Evolutionary conservation across 2,329 filamentous ascomycete genomes (phyloP).

Genomic region (Dactylella cylindrospora): DNA sequence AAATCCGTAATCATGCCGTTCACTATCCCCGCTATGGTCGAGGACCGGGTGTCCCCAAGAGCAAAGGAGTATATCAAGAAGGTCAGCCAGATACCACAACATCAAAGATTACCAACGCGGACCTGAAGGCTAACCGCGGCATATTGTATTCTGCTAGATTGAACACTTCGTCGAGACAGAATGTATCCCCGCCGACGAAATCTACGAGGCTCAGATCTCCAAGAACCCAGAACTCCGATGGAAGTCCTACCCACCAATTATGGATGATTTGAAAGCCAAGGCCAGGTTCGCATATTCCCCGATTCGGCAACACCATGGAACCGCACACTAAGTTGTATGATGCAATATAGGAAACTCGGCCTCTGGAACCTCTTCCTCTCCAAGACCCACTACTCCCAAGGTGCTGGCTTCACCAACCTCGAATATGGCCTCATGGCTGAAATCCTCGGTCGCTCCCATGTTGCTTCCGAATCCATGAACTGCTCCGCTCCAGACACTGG

Average conservation of each 20-base stretch:
- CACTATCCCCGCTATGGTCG: constrained; percentile 48
- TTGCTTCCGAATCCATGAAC: constrained; percentile 84
- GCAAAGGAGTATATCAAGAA: constrained; percentile 49
- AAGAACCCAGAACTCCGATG: constrained; percentile 44
- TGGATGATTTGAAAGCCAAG: constrained; percentile 86
- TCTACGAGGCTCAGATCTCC: constrained; percentile 48
- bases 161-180: constrained; percentile 97
- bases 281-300: constrained; percentile 61
- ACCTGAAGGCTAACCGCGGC: background rate
- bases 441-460: constrained; percentile 80
- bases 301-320: no score
- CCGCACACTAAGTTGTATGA: no score
- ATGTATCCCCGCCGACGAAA: constrained; percentile 54
- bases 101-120: background rate
- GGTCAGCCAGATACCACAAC: constrained; percentile 29
- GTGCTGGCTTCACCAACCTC: constrained; percentile 88
- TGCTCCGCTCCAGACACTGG: constrained; percentile 89
- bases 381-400: constrained; percentile 92
- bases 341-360: constrained; percentile 63
- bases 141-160: constrained; percentile 56
- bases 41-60: constrained; percentile 47
- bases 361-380: constrained; percentile 99
- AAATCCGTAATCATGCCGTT: constrained; percentile 18
- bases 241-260: constrained; percentile 71
- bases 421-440: constrained; percentile 99